A percentile compares a stretch with the other conserved stretches of the same genome.
phyloP scores from a whole-genome alignment of 345 rosid species.

The Erysimum cheiranthoides region DNA sequence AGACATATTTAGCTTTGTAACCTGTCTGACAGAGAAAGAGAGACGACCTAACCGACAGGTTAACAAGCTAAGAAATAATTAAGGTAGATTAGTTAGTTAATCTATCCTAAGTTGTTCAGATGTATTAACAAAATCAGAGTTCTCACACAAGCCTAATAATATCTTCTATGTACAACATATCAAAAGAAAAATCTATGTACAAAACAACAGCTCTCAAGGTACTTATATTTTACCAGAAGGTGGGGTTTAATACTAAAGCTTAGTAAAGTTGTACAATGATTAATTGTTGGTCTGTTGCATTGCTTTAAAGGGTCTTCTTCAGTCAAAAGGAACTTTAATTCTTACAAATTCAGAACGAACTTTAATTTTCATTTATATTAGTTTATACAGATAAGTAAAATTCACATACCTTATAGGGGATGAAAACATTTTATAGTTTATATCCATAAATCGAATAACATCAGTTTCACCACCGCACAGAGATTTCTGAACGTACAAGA shows the following conservation, averaged over 20 bases:
- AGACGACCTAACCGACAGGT: slow-evolving; percentile 33
- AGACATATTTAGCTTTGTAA: slow-evolving; percentile 43
- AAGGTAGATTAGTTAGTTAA: slow-evolving; percentile 46
- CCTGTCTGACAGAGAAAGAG: slow-evolving; percentile 18
- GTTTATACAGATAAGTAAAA: background rate
- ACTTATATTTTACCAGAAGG: background rate
- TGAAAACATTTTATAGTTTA: background rate
- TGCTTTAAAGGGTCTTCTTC: slow-evolving; percentile 46
- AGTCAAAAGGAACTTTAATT: slow-evolving; percentile 34
- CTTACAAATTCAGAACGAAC: background rate
- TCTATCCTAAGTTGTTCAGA: slow-evolving; percentile 42
- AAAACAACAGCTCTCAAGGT: slow-evolving; percentile 7
- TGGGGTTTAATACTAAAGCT: slow-evolving; percentile 28
- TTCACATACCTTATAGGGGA: background rate
- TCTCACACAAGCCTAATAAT: slow-evolving; percentile 1
- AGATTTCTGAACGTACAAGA: background rate
- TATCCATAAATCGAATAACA: background rate
- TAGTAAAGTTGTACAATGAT: slow-evolving; percentile 38
- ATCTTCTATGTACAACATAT: background rate
- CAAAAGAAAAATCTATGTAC: too few species aligned
- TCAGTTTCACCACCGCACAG: background rate
- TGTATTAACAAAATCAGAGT: slow-evolving; percentile 27
- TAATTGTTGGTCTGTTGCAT: slow-evolving; percentile 24
- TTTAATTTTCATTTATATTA: too few species aligned
- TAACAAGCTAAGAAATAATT: slow-evolving; percentile 31